A percentile compares a stretch with the other conserved stretches of the same genome.
These are phyloP conservation scores for Xylaria digitata DNA, from an alignment of 2,329 filamentous ascomycete genomes.

Conservation along the genomic window DNA sequence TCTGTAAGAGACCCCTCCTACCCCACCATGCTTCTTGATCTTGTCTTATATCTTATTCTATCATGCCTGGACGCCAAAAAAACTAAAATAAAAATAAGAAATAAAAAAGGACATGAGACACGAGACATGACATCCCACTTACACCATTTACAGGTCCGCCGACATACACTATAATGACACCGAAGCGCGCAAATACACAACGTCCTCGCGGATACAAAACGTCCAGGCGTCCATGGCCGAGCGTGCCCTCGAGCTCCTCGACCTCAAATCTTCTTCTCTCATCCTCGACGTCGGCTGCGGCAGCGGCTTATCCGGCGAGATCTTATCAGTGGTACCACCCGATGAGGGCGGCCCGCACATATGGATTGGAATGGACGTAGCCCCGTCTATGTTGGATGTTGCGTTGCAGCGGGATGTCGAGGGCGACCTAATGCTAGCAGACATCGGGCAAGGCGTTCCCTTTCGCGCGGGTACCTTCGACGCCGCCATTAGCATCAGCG, in stretches of 20 bases:
- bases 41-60: conserved; percentile 17
- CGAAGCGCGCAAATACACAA: conserved; percentile 98
- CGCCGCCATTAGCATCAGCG: conserved; percentile 92
- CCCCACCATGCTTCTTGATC: conserved; percentile 22
- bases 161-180: conserved; percentile 98
- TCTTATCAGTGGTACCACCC: conserved; percentile 77
- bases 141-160: conserved; percentile 72
- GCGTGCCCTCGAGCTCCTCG: conserved; percentile 90
- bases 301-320: conserved; percentile 92
- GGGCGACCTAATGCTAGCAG: conserved; percentile 91
- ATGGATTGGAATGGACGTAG: conserved; percentile 98
- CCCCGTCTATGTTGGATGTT: conserved; percentile 94
- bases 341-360: conserved; percentile 86
- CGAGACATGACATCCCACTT: conserved; percentile 37
- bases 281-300: conserved; percentile 98
- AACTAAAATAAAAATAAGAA: too few species aligned
- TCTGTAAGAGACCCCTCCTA: conserved; percentile 66
- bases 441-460: conserved; percentile 94
- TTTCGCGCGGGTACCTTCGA: conserved; percentile 94
- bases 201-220: conserved; percentile 91
- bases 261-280: conserved; percentile 80
- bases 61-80: not conserved
- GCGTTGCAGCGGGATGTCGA: conserved; percentile 92
- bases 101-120: too few species aligned
- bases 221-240: conserved; percentile 96